Base-by-base conservation (phyloP, 257 asterid genomes). In the Fraxinus anomala region DNA sequence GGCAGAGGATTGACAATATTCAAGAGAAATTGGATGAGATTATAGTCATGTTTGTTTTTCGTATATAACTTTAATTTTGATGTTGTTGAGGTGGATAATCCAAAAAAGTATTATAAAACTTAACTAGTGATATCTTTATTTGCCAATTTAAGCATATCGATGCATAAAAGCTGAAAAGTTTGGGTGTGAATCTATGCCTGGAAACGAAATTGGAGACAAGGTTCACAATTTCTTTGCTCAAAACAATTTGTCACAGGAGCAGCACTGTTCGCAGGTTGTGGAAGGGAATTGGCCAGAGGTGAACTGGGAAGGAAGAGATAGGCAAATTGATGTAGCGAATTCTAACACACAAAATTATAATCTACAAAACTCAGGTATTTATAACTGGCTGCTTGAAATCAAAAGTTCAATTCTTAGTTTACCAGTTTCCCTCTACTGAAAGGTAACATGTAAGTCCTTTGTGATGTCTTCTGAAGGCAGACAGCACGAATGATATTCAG, bases 211-310 rank as follows among this genome's bases (percentile, higher is more conserved):
- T 77, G 94, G 90, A 77, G 97, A 92, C 74, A 87, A 97, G 93
- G 91, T 94, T 82, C 97, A 91, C 90, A 94, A 94, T 87, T 92
- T 94, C 74, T 94, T 92, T 81, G 91, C 93, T 0, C 97, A 88
- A 87, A 97, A 92, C 74, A 88, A 86, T 78, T 73, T 86, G 59
- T 87, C 85, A 1, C 94, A 82, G 86, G 97, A 88, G 75, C 98
- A 87, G 82, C 90, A 85, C 79, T 89, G 83, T 36, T 82, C 92
- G 73, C 90, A 86, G 56, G 86, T 82, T 79, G 80, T 79, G 77
- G 96, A 90, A 61, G 91, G 92, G 59, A 86, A 84, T 73, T 89
- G 92, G 94, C 88, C 92, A 11, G 86, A 82, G 68, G 82, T 75
- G 39, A 85, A 86, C 83, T 86, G 90, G 91, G 90, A 70, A 83